phyloP scores from a whole-genome alignment of 2,329 filamentous ascomycete genomes.

The Ceratocystis colombiana region DNA sequence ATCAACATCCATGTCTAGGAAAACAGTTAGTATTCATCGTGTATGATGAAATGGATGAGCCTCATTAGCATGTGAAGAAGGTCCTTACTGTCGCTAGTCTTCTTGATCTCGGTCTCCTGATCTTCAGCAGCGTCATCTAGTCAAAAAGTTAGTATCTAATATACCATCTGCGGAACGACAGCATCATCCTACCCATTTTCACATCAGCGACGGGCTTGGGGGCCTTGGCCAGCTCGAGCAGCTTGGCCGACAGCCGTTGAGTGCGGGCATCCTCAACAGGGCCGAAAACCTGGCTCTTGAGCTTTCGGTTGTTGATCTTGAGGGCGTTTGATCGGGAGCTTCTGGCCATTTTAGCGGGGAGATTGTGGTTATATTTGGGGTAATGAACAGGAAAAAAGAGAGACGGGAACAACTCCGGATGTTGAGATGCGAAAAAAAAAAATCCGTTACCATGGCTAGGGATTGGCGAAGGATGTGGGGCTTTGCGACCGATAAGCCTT shows the following conservation, averaged over 20 bases:
- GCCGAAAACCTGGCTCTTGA: constrained; percentile 74
- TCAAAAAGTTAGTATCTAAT: not conserved
- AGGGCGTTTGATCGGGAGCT: constrained; percentile 65
- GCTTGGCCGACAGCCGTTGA: constrained; percentile 74
- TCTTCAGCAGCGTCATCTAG: constrained; percentile 21
- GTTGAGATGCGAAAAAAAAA: constrained; percentile 29
- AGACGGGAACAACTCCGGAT: not conserved
- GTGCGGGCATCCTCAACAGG: constrained; percentile 70
- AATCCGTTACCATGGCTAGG: constrained; percentile 22
- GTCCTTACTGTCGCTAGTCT: constrained; percentile 18
- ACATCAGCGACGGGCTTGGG: constrained; percentile 54
- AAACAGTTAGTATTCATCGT: constrained; percentile 3
- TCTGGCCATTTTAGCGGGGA: constrained; percentile 62
- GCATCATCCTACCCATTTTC: constrained; percentile 36
- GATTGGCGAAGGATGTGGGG: constrained; percentile 25
- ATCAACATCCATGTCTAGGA: constrained; percentile 49
- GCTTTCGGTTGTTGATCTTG: constrained; percentile 72
- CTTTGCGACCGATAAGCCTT: constrained; percentile 20
- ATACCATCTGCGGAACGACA: not conserved
- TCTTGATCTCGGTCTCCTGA: constrained; percentile 17
- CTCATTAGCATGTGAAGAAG: not conserved
- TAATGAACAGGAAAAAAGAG: constrained; percentile 1
- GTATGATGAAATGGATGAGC: not conserved
- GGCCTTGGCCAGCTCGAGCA: constrained; percentile 68
- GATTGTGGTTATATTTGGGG: constrained; percentile 23